A percentile compares a stretch with the other conserved stretches of the same genome.
Conservation (phyloP, 352 stramenopile genomes). For the Thalassiosira exigua region DNA sequence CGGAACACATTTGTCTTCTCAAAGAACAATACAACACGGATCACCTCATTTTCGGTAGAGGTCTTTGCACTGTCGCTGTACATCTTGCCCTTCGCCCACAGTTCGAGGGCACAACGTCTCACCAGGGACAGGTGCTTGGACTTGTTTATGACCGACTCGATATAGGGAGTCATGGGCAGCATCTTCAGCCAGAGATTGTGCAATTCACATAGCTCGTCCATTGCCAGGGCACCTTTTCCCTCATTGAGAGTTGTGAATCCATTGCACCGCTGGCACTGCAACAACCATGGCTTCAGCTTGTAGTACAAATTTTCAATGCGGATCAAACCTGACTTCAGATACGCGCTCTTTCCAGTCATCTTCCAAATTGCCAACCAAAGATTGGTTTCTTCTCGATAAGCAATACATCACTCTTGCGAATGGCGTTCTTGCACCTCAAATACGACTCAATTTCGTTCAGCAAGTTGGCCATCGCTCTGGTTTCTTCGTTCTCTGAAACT, state of each 20-base stretch:
- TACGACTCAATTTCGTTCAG: constrained; percentile 22
- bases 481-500: background rate
- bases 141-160: background rate
- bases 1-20: background rate
- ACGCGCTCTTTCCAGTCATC: constrained; percentile 2
- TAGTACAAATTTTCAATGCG: constrained; percentile 18
- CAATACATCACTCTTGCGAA: constrained; percentile 18
- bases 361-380: constrained; percentile 23
- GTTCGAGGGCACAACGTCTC: background rate
- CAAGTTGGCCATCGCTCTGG: constrained; percentile 6
- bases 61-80: background rate
- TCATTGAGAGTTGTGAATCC: constrained; percentile 14
- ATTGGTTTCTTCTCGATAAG: constrained; percentile 1
- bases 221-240: background rate
- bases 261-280: constrained; percentile 2
- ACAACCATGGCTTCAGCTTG: constrained; percentile 8
- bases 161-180: constrained; percentile 15
- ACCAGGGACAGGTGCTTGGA: constrained; percentile 13
- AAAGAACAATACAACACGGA: background rate
- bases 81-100: constrained; percentile 10
- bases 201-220: constrained; percentile 22
- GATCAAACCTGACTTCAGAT: constrained; percentile 11
- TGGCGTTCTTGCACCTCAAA: constrained; percentile 9
- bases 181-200: constrained; percentile 30
- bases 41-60: constrained; percentile 1